Base-by-base conservation (phyloP, 2,329 filamentous ascomycete genomes). In the Colletotrichum viniferum region DNA sequence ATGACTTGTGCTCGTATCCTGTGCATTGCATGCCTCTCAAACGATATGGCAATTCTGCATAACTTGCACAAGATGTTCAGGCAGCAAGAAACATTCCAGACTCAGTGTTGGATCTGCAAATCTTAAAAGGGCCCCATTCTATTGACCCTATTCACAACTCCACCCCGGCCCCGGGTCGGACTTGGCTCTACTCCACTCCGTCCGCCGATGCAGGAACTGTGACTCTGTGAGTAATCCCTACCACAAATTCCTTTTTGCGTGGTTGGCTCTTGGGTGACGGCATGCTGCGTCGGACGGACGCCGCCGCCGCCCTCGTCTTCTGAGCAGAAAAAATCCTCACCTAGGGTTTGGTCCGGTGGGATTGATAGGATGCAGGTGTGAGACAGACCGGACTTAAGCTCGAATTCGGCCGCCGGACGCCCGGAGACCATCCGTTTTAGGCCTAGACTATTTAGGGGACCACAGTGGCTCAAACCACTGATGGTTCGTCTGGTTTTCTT, bases 151-250 rank as follows among this genome's bases (percentile, higher is more conserved):
- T 24, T 26, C 43, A 26, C 38, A 32, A 28, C 72, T 68, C 73
- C 73, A 68, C 73, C 16, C 30, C 73, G 73, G 73, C 26, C 34
- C 69, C 69, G 73, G 56, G 43, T 55, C 73, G 69, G 69, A 60
- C 63, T 73, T 75, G 63, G 56, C 56, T 48, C 10, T 28, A 30
- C 26, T 73, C 73, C 73, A 75, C 63, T 43, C 24, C 34, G 43
- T 56, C 43, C 69, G 73, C 73, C 73, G 73, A 75, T 75, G 69
- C 73, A 75, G 73, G 69, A 73, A 73, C 62, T 63, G 73, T 74
- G 72, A 71, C 68, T 71, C 68, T 66, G 72, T 75, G 73, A 73
- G 73, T 73, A 73, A 68, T 73, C 56, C 34, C 14, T 43, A 7
- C 69, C 16, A 72, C 62, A 73, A 62, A 64, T 34, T 21, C 9